Conservation (phyloP, 2,329 filamentous ascomycete genomes). For the Xylaria sp. region DNA sequence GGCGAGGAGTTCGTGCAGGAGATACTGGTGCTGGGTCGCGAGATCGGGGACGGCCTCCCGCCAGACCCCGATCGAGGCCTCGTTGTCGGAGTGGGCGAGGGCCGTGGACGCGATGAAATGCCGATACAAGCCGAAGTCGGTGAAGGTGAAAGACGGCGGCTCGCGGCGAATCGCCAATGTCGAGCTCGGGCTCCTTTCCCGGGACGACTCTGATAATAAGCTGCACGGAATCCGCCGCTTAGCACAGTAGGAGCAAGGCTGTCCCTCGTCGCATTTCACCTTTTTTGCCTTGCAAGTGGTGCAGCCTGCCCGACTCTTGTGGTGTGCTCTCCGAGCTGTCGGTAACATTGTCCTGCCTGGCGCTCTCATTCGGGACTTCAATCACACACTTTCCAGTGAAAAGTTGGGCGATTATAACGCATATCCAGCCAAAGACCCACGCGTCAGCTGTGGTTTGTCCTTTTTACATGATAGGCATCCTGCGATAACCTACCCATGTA, state of each 20-base stretch:
- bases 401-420: background rate
- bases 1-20: conserved; percentile 31
- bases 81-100: conserved; percentile 25
- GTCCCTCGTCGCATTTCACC: conserved; percentile 32
- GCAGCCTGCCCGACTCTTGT: conserved; percentile 22
- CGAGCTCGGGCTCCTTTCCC: conserved; percentile 4
- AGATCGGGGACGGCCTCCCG: conserved; percentile 22
- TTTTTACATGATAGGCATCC: no score
- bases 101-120: conserved; percentile 26
- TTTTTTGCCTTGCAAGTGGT: conserved; percentile 25
- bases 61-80: conserved; percentile 20
- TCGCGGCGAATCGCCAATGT: background rate
- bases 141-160: conserved; percentile 18
- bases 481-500: no score
- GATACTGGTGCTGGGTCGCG: conserved; percentile 26
- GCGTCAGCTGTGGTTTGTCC: no score
- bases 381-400: background rate
- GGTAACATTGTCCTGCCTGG: conserved; percentile 8
- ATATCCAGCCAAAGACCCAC: no score
- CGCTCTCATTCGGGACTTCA: background rate
- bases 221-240: conserved; percentile 30
- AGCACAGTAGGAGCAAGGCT: conserved; percentile 30
- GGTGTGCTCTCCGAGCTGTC: conserved; percentile 22
- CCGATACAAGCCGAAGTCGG: conserved; percentile 30
- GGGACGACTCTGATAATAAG: conserved; percentile 11